A percentile compares a stretch with the other conserved stretches of the same genome.
phyloP scores from a whole-genome alignment of 345 rosid genomes.

The Citrus glauca region DNA sequence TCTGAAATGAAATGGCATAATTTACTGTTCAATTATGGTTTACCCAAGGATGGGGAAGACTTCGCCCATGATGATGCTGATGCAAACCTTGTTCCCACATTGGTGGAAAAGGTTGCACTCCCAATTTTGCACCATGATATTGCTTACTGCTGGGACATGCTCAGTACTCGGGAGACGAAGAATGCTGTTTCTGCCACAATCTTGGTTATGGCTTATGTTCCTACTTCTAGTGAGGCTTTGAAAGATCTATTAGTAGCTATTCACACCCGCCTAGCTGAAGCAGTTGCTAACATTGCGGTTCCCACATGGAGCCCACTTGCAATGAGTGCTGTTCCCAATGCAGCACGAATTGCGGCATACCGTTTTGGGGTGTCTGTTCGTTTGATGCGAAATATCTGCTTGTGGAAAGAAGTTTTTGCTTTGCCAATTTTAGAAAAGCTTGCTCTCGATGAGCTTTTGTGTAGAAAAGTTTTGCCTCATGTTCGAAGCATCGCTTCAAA shows the following conservation, averaged over 20 bases:
- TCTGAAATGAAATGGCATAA: constrained; percentile 88
- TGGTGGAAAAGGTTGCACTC: constrained; percentile 85
- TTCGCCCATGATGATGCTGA: constrained; percentile 70
- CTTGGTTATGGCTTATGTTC: constrained; percentile 69
- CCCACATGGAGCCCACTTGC: constrained; percentile 86
- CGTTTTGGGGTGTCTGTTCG: constrained; percentile 85
- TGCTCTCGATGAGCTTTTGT: constrained; percentile 78
- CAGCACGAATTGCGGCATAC: constrained; percentile 79
- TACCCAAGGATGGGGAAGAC: constrained; percentile 65
- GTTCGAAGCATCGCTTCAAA: constrained; percentile 67
- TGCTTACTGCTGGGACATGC: constrained; percentile 83
- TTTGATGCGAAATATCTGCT: constrained; percentile 80
- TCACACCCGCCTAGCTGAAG: constrained; percentile 72
- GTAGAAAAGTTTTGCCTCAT: constrained; percentile 79
- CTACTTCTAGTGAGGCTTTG: constrained; percentile 70
- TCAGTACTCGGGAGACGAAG: constrained; percentile 69
- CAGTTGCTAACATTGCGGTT: constrained; percentile 55
- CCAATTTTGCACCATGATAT: constrained; percentile 85
- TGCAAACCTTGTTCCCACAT: constrained; percentile 76
- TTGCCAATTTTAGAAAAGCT: constrained; percentile 76
- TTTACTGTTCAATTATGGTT: constrained; percentile 75
- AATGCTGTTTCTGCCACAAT: constrained; percentile 85
- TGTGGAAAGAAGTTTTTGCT: constrained; percentile 88
- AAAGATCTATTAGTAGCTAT: constrained; percentile 56
- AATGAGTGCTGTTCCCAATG: constrained; percentile 81